Evolutionary conservation across 2,329 filamentous ascomycete species (phyloP).

Genomic region (Pyrenophora teres): DNA sequence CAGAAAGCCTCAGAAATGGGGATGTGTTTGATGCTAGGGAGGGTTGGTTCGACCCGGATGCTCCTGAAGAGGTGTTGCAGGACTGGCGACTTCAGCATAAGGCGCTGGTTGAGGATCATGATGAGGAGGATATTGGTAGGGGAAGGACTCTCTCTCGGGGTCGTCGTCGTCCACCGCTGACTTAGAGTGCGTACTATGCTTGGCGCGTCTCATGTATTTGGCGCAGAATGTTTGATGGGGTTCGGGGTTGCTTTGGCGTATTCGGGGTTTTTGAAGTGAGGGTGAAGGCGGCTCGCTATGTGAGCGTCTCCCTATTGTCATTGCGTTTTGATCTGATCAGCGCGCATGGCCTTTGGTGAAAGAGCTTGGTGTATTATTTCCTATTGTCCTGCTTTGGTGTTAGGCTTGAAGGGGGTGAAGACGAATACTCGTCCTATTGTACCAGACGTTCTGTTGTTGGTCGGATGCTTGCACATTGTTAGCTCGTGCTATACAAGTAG

Average conservation of each 20-base stretch:
- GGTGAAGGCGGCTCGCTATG: too few relatives aligned
- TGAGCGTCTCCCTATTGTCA: too few relatives aligned
- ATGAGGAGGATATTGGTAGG: background rate
- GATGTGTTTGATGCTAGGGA: background rate
- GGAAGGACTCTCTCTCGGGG: background rate
- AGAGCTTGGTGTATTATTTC: background rate
- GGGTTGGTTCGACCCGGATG: background rate
- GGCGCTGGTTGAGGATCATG: constrained; percentile 5
- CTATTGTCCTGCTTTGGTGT: background rate
- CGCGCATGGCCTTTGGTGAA: background rate
- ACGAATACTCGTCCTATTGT: background rate
- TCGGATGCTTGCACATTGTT: background rate
- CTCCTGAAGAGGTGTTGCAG: background rate
- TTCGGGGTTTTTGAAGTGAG: too few relatives aligned
- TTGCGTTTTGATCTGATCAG: background rate
- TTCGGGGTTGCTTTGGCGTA: too few relatives aligned
- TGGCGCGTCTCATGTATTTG: too few relatives aligned
- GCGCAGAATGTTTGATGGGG: too few relatives aligned
- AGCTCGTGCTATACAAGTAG: too few relatives aligned
- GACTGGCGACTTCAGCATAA: constrained; percentile 1
- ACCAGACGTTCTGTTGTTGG: background rate
- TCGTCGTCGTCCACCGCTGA: too few relatives aligned
- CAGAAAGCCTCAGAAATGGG: background rate
- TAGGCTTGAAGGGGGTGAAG: background rate
- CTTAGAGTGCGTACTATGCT: too few relatives aligned